phyloP scores from a whole-genome alignment of 2,329 filamentous ascomycete genomes.

The Colletotrichum eremochloae region DNA sequence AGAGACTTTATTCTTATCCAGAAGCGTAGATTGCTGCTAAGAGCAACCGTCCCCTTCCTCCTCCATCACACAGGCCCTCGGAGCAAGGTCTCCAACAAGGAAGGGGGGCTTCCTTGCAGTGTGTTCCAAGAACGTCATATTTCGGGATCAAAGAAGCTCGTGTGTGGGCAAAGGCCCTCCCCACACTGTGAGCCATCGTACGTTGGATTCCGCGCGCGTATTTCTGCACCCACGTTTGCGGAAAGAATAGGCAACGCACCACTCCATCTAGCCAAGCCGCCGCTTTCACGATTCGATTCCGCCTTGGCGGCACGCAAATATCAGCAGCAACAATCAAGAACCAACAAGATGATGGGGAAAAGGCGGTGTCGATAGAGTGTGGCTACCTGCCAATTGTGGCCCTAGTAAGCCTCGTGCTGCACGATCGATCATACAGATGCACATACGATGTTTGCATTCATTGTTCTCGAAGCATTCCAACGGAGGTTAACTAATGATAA shows the following conservation, averaged over 20 bases:
- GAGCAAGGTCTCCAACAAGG: background rate
- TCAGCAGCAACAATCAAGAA: background rate
- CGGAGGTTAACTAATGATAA: background rate
- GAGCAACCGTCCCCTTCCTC: background rate
- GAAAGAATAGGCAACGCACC: background rate
- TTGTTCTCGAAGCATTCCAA: background rate
- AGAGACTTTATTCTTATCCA: conserved; percentile 3
- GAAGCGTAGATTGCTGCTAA: conserved; percentile 7
- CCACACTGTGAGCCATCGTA: conserved; percentile 9
- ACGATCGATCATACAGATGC: background rate
- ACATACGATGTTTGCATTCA: background rate
- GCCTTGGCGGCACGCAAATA: background rate
- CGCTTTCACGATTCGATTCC: background rate
- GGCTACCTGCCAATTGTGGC: background rate
- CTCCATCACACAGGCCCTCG: background rate
- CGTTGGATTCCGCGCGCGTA: background rate
- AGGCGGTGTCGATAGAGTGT: background rate
- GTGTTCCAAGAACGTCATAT: conserved; percentile 17
- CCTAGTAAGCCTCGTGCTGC: background rate
- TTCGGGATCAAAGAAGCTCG: background rate
- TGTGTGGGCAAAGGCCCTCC: background rate
- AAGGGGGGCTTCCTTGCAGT: background rate
- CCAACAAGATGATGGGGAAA: background rate
- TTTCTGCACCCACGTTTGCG: conserved; percentile 8
- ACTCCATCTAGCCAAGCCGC: background rate